phyloP scores from a whole-genome alignment of 495 filamentous ascomycete species.

The Penicillium alfredii region DNA sequence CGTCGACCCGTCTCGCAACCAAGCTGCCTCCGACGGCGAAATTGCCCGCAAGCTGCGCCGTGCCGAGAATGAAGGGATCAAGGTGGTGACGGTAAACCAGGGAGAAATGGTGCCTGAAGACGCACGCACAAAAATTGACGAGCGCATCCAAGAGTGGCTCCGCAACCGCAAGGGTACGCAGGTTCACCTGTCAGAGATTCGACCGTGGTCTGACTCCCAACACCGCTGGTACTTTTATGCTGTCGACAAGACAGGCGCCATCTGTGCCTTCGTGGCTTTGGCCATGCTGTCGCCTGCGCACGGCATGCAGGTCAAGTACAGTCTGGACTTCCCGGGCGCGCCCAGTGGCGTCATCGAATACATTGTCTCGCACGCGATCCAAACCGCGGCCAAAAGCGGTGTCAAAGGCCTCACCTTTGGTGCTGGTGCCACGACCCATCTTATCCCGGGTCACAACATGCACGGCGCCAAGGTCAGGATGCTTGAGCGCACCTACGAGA shows the following conservation, averaged over 20 bases:
- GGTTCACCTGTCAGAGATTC: constrained; percentile 78
- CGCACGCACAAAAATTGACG: constrained; percentile 57
- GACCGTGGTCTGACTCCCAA: constrained; percentile 68
- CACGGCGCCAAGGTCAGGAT: constrained; percentile 67
- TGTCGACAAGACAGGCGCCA: constrained; percentile 55
- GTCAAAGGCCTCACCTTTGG: constrained; percentile 71
- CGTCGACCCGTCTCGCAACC: constrained; percentile 55
- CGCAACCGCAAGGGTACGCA: constrained; percentile 70
- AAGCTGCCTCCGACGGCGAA: constrained; percentile 49
- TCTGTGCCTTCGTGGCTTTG: constrained; percentile 67
- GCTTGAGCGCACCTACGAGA: constrained; percentile 67
- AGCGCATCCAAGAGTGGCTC: constrained; percentile 72
- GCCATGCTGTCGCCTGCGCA: constrained; percentile 67
- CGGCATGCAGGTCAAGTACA: constrained; percentile 85
- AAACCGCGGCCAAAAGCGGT: constrained; percentile 55
- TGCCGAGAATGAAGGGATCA: constrained; percentile 71
- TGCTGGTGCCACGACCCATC: constrained; percentile 60
- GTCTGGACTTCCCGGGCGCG: constrained; percentile 74
- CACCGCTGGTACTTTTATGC: constrained; percentile 82
- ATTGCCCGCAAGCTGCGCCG: constrained; percentile 67
- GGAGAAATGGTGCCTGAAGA: constrained; percentile 58
- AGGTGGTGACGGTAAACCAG: constrained; percentile 58
- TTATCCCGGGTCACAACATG: constrained; percentile 69
- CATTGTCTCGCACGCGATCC: constrained; percentile 71
- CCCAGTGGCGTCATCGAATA: constrained; percentile 76